Base-by-base conservation (phyloP, 371 early-diverging fungal genomes). In the Zychaea mexicana region DNA sequence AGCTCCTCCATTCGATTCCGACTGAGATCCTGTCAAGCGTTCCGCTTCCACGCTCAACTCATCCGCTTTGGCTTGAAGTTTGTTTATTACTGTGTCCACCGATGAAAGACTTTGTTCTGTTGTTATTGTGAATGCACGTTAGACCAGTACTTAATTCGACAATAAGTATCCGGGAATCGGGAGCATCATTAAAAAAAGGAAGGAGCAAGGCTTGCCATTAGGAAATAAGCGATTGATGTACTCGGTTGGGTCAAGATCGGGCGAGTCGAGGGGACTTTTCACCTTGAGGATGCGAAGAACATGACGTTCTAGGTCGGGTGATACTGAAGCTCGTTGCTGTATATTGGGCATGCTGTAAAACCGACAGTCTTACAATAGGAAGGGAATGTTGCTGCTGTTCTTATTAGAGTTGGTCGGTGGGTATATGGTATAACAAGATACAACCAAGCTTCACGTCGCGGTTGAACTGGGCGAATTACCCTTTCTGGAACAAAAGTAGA, bases 221-320 rank as follows among this genome's bases (percentile, higher is more conserved):
- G 96, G 95, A 73, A 97, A 94, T 52, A 95, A 78, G 12, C 76
- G 74, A 71, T 95, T 94, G 68, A 96, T 82, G 72, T 90, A 92
- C 46, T 86, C 84, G 6, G 85, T 82, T 1, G 90, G 81, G 60
- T 89, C 85, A 64, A 96, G 93, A 28, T 89, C 89, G 36, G 81
- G 79, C 7, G 85, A 77, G 73, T 93, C 92, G 7, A 94, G 73
- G 2, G 90, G 88, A 56, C 88, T 91, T 61, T 79, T 77, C 8
- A 55, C 56, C 15, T 46, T 46, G 26, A 62, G 56, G n/a, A 62
- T 62, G 12, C n/a, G 21, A 19, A 62, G 53, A 7, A 45, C 62
- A n/a, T 55, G 55, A n/a, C 22, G 53, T 54, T 62, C 62, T 15
- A 53, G 55, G 5, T 46, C 59, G 9, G 46, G 30, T 22, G 59